A percentile compares a stretch with the other conserved stretches of the same genome.
These are phyloP conservation scores for Wickerhamomyces mucosus DNA, from an alignment of 805 yeast genomes.

Conservation along the genomic window DNA sequence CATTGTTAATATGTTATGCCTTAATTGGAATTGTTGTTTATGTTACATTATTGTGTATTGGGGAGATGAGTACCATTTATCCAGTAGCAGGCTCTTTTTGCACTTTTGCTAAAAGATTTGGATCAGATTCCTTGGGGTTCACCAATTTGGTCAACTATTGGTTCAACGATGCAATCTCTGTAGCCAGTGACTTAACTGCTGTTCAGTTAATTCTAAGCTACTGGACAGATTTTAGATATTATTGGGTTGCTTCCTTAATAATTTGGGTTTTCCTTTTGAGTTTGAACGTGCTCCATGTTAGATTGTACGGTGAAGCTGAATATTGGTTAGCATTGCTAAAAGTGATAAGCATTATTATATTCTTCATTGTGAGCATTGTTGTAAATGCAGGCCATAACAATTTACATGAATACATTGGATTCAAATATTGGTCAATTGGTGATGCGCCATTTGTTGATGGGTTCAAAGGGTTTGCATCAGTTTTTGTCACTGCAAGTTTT, in stretches of 20 bases:
- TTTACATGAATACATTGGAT: slow-evolving; percentile 39
- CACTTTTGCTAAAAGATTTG: slow-evolving; percentile 40
- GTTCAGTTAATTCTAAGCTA: slow-evolving; percentile 44
- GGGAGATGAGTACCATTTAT: slow-evolving; percentile 47
- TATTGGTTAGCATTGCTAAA: slow-evolving; percentile 59
- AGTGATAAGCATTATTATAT: slow-evolving; percentile 49
- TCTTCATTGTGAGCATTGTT: slow-evolving; percentile 43
- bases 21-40: slow-evolving; percentile 47
- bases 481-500: slow-evolving; percentile 47
- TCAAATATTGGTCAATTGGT: slow-evolving; percentile 40
- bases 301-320: slow-evolving; percentile 52
- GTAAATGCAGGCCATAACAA: slow-evolving; percentile 35
- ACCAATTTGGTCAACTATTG: slow-evolving; percentile 25
- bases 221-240: slow-evolving; percentile 39
- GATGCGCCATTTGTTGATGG: slow-evolving; percentile 43
- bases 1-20: slow-evolving; percentile 15
- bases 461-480: slow-evolving; percentile 40
- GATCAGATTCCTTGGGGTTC: slow-evolving; percentile 44
- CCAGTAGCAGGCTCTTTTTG: slow-evolving; percentile 53
- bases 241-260: slow-evolving; percentile 45
- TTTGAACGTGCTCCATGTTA: slow-evolving; percentile 41
- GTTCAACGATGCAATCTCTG: slow-evolving; percentile 31
- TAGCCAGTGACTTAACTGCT: slow-evolving; percentile 49
- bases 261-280: slow-evolving; percentile 38
- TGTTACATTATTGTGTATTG: slow-evolving; percentile 50